Percentiles rank a stretch among this genome's conserved stretches.
Conservation (phyloP, 2,329 filamentous ascomycete genomes). For the Cercospora zeae-maydis region DNA sequence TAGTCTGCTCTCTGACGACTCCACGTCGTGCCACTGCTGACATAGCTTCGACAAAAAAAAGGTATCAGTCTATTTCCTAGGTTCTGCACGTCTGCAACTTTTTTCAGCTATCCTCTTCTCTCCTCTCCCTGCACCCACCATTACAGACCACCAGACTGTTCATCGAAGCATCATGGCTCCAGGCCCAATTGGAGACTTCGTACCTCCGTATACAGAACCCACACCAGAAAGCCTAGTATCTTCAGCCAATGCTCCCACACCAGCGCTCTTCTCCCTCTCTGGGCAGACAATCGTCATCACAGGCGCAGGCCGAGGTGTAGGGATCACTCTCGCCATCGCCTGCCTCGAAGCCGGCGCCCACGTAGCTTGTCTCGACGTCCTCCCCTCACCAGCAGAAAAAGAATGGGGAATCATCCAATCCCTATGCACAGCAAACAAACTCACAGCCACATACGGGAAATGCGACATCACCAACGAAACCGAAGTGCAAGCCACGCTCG, state of each 20-base stretch:
- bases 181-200: slow-evolving; percentile 27
- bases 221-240: slow-evolving; percentile 28
- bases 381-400: slow-evolving; percentile 54
- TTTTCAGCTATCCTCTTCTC: not conserved
- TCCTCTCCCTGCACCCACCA: not conserved
- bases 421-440: slow-evolving; percentile 58
- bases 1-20: not conserved
- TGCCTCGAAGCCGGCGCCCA: slow-evolving; percentile 31
- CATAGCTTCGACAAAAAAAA: not conserved
- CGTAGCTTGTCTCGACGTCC: slow-evolving; percentile 35
- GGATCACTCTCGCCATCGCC: slow-evolving; percentile 32
- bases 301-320: slow-evolving; percentile 32
- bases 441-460: slow-evolving; percentile 65
- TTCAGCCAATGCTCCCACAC: slow-evolving; percentile 25
- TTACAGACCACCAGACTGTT: not conserved
- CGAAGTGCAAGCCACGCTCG: slow-evolving; percentile 46
- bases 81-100: not conserved
- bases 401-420: slow-evolving; percentile 61
- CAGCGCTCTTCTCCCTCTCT: slow-evolving; percentile 26
- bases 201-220: slow-evolving; percentile 15
- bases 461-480: slow-evolving; percentile 72
- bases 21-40: not conserved
- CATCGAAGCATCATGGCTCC: slow-evolving; percentile 21
- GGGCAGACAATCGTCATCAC: slow-evolving; percentile 30
- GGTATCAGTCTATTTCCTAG: not conserved